These are phyloP conservation scores for Dryadomyces quercivorus DNA, from an alignment of 2,329 filamentous ascomycete genomes.

Conservation along the genomic window DNA sequence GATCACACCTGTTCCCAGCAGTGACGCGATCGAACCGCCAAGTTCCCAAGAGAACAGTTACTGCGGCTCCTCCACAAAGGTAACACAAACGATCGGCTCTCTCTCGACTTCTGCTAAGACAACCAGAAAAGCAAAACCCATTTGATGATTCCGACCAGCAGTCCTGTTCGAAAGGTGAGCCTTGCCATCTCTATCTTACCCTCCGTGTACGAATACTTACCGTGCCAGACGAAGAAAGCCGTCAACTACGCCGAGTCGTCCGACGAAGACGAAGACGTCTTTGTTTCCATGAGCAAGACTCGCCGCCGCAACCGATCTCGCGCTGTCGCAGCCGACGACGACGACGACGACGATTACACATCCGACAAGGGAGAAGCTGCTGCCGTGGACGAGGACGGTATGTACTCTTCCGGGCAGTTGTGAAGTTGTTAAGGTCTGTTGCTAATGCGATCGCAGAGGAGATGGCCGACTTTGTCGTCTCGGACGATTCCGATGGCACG, in stretches of 20 bases:
- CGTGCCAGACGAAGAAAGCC: constrained; percentile 35
- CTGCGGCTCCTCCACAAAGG: constrained; percentile 31
- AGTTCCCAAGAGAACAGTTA: constrained; percentile 56
- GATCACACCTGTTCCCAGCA: constrained; percentile 68
- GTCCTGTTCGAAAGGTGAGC: constrained; percentile 67
- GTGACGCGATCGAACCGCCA: constrained; percentile 55
- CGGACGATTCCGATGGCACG: constrained; percentile 70
- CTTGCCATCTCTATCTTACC: no score
- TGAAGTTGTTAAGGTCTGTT: constrained; percentile 1
- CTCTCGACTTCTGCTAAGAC: constrained; percentile 29
- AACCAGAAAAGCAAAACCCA: constrained; percentile 28
- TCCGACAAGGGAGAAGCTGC: constrained; percentile 52
- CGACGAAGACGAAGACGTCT: constrained; percentile 64
- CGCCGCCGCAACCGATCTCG: constrained; percentile 35
- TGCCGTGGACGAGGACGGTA: constrained; percentile 49
- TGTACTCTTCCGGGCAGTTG: not conserved
- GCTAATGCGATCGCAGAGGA: constrained; percentile 35
- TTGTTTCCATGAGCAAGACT: constrained; percentile 31
- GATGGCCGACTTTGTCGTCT: constrained; percentile 77
- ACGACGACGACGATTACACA: constrained; percentile 58
- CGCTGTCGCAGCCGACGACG: constrained; percentile 48
- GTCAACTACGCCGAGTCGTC: constrained; percentile 76
- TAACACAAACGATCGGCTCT: constrained; percentile 35
- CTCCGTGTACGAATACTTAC: no score
- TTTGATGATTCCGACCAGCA: constrained; percentile 40